These are phyloP conservation scores for Diaporthe sp. DNA, from an alignment of 2,329 filamentous ascomycete genomes.

Conservation along the genomic window DNA sequence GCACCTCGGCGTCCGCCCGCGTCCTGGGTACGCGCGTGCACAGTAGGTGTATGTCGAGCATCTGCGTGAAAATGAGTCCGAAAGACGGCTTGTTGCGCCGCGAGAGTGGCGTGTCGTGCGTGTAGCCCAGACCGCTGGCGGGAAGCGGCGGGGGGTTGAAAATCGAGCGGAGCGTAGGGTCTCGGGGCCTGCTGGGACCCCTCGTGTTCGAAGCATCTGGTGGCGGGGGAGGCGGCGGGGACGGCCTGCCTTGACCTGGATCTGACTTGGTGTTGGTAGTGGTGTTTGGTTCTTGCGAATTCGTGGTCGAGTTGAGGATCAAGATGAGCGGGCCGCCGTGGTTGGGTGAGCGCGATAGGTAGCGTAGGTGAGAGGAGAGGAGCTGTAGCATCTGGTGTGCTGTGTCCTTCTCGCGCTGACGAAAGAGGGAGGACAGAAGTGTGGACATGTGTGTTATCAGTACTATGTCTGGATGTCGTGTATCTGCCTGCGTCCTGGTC, in stretches of 20 bases:
- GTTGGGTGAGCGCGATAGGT: slow-evolving; percentile 56
- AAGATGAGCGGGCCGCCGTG: slow-evolving; percentile 62
- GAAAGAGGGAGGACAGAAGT: slow-evolving; percentile 66
- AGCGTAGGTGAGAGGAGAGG: slow-evolving; percentile 61
- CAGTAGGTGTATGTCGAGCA: slow-evolving; percentile 69
- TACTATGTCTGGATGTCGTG: slow-evolving; percentile 59
- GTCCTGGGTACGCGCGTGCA: slow-evolving; percentile 59
- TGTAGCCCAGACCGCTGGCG: slow-evolving; percentile 41
- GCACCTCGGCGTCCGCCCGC: slow-evolving; percentile 55
- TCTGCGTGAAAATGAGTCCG: slow-evolving; percentile 67
- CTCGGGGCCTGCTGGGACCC: slow-evolving; percentile 46
- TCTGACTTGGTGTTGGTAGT: background rate
- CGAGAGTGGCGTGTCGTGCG: slow-evolving; percentile 41
- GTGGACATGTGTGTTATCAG: slow-evolving; percentile 68
- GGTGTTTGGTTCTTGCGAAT: slow-evolving; percentile 19
- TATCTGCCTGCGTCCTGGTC: slow-evolving; percentile 26
- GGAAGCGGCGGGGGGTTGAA: slow-evolving; percentile 55
- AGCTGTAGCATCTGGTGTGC: slow-evolving; percentile 64
- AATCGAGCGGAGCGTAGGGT: slow-evolving; percentile 64
- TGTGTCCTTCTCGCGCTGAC: slow-evolving; percentile 58
- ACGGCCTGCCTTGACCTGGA: slow-evolving; percentile 2
- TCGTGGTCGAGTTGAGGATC: slow-evolving; percentile 66
- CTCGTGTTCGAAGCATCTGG: slow-evolving; percentile 15
- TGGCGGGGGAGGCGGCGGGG: slow-evolving; percentile 16
- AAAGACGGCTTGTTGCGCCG: slow-evolving; percentile 63